A percentile compares a stretch with the other conserved stretches of the same genome.
Conservation (phyloP, 768 basidiomycete genomes). For the Tricholoma flavovirens region DNA sequence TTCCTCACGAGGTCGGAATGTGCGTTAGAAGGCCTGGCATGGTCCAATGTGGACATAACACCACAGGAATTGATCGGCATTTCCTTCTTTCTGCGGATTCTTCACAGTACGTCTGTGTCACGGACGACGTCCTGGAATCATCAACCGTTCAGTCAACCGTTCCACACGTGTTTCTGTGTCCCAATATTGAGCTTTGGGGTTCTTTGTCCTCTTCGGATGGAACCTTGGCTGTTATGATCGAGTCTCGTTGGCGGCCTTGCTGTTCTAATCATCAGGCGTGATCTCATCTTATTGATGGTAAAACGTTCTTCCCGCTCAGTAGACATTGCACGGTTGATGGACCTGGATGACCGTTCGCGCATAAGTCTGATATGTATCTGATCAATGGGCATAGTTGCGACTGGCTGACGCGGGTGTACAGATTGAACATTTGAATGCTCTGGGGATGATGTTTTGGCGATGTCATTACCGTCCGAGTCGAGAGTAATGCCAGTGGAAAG, state of each 20-base stretch:
- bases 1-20: slow-evolving; percentile 20
- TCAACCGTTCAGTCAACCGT: slow-evolving; percentile 8
- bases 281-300: slow-evolving; percentile 16
- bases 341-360: slow-evolving; percentile 10
- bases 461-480: too few relatives aligned
- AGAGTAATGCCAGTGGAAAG: too few relatives aligned
- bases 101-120: slow-evolving; percentile 10
- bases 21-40: slow-evolving; percentile 9
- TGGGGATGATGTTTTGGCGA: too few relatives aligned
- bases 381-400: too few relatives aligned
- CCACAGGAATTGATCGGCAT: slow-evolving; percentile 9
- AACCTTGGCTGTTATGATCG: slow-evolving; percentile 24
- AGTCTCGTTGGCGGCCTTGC: slow-evolving; percentile 18
- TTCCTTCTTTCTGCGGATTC: slow-evolving; percentile 11
- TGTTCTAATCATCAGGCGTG: slow-evolving; percentile 7
- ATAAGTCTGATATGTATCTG: slow-evolving; percentile 4
- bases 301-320: slow-evolving; percentile 8
- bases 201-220: slow-evolving; percentile 21
- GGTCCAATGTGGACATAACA: slow-evolving; percentile 14
- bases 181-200: slow-evolving; percentile 21
- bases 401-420: too few relatives aligned
- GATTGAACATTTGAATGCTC: too few relatives aligned
- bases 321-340: slow-evolving; percentile 10
- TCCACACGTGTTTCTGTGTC: slow-evolving; percentile 8
- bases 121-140: slow-evolving; percentile 14